Base-by-base conservation (phyloP, 176 grass and related monocot species). In the Hsuehochloa calcarea region DNA sequence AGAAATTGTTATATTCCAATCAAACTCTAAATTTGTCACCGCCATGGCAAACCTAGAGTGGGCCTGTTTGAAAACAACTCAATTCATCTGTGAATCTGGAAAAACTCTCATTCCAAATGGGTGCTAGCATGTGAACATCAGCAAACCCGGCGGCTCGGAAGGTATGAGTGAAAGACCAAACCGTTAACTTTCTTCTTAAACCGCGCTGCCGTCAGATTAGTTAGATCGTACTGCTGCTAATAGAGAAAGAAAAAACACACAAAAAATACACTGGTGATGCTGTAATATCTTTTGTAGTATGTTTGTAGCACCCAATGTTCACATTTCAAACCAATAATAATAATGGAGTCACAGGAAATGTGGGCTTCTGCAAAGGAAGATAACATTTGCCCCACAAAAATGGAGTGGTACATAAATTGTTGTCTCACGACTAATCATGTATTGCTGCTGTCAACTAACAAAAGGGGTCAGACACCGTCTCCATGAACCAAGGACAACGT, bases 241-340 rank as follows among this genome's bases (percentile, higher is more conserved):
- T 20, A 0, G 8, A 3, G n/a, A n/a, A n/a, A n/a, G n/a, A 9
- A 8, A 10, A 20, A 73, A 65, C 5, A 63, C 10, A 75, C 63
- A 52, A 39, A 66, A 10, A 25, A 39, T 52, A 35, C 65, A 25
- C 0, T 60, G 12, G 22, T 13, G 41, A 29, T 34, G 43, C 8
- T 55, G 16, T 47, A 8, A 19, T 15, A 49, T 31, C 37, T 39
- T 2, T 49, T 61, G 5, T 59, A 25, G 5, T 7, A 3, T 75
- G 29, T 51, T 68, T 10, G 14, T 27, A 3, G 3, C 78, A 71
- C 44, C 44, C 83, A 58, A 3, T 66, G 45, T 71, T 46, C 72
- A 83, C 5, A 25, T 68, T 83, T 78, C 22, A 74, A 74, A 51
- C 51, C 80, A 79, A 60, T 52, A 72, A 79, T 22, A 87, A 41